Evolutionary conservation across 306 rosid species (phyloP).

Genomic region (Spatholobus suberectus): DNA sequence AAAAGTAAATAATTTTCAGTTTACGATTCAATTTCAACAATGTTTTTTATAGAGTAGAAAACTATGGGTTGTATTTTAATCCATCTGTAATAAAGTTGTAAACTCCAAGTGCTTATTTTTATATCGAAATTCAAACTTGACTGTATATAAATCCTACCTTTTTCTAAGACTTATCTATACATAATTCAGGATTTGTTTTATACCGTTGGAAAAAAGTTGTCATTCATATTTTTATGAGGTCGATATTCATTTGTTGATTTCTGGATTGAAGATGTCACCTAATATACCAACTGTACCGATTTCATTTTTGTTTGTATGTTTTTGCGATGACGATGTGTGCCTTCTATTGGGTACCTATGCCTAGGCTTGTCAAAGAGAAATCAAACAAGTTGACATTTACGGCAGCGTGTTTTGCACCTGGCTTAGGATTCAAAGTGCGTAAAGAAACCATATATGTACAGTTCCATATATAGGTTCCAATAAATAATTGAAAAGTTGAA

Average conservation of each 20-base stretch:
- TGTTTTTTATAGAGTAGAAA: not conserved
- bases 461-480: too few relatives aligned
- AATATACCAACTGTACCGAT: not conserved
- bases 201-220: too few relatives aligned
- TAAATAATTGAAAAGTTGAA: not conserved
- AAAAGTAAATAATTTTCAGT: not conserved
- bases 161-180: too few relatives aligned
- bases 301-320: not conserved
- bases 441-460: not conserved
- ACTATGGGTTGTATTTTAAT: too few relatives aligned
- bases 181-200: too few relatives aligned
- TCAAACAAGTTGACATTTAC: slow-evolving; percentile 3
- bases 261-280: not conserved
- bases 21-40: not conserved
- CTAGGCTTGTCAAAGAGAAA: too few relatives aligned
- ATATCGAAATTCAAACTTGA: too few relatives aligned
- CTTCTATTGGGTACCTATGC: not conserved
- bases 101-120: too few relatives aligned
- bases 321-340: not conserved
- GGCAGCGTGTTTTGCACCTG: slow-evolving; percentile 1
- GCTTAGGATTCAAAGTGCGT: not conserved
- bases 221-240: too few relatives aligned
- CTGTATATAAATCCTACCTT: too few relatives aligned
- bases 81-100: too few relatives aligned
- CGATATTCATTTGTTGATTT: not conserved